Evolutionary conservation across 768 basidiomycete genomes (phyloP).

Genomic region (Boletus rubescentipes): DNA sequence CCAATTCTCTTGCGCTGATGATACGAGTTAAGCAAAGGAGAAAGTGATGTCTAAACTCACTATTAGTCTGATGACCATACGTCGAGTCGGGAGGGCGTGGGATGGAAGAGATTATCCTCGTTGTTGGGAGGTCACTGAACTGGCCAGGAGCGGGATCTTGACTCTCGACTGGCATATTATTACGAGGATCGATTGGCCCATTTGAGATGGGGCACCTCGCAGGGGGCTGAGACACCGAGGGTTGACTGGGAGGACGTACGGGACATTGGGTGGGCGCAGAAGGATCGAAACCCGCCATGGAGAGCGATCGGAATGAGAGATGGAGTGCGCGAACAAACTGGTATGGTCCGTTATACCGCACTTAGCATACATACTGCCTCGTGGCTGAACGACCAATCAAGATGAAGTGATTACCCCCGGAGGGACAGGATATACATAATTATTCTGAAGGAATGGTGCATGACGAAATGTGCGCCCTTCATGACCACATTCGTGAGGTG

Average conservation of each 20-base stretch:
- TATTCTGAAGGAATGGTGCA: background rate
- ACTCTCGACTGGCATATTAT: constrained; percentile 14
- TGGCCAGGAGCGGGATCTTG: constrained; percentile 3
- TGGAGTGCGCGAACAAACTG: background rate
- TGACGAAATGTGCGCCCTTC: background rate
- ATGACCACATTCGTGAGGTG: background rate
- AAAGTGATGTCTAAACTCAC: background rate
- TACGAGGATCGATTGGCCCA: constrained; percentile 1
- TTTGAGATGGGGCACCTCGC: constrained; percentile 6
- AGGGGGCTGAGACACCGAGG: background rate
- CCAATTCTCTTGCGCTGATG: constrained; percentile 9
- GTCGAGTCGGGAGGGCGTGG: constrained; percentile 8
- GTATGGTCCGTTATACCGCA: background rate
- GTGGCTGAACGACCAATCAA: background rate
- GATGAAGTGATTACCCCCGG: background rate
- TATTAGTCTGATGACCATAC: constrained; percentile 12
- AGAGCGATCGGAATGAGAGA: background rate
- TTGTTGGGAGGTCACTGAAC: background rate
- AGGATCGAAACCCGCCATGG: background rate
- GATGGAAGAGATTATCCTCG: constrained; percentile 3
- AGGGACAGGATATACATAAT: background rate
- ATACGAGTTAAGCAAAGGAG: background rate
- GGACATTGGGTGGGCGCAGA: background rate
- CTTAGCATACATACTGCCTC: background rate
- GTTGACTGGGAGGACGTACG: background rate